Percentiles rank a stretch among this genome's conserved stretches.
phyloP scores from a whole-genome alignment of 805 yeast genomes.

The Candida sonorensis region DNA sequence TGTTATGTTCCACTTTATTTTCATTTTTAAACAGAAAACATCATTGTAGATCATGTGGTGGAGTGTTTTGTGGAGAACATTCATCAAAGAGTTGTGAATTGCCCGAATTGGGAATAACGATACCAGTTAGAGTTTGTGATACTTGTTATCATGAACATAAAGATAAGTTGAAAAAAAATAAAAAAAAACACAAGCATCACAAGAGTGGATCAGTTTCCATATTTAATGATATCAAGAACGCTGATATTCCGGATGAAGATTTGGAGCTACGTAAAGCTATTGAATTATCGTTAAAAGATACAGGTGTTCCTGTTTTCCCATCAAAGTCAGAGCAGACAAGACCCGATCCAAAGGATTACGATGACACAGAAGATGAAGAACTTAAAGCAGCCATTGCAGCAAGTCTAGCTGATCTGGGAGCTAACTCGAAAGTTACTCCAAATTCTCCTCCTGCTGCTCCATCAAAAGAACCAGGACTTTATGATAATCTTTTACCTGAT shows the following conservation, averaged over 20 bases:
- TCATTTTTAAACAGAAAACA: constrained; percentile 84
- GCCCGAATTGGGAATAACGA: constrained; percentile 78
- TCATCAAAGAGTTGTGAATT: constrained; percentile 67
- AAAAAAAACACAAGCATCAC: constrained; percentile 17
- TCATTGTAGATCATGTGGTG: constrained; percentile 97
- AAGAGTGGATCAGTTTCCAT: too few species aligned
- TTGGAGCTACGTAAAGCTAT: constrained; percentile 76
- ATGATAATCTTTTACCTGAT: constrained; percentile 20
- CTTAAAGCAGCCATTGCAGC: constrained; percentile 94
- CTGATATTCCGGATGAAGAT: too few species aligned
- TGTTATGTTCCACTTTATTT: constrained; percentile 82
- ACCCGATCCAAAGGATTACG: constrained; percentile 24
- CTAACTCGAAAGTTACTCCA: too few species aligned
- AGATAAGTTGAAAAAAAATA: constrained; percentile 21
- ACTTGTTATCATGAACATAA: constrained; percentile 68
- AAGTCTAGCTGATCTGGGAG: constrained; percentile 69
- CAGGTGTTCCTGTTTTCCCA: constrained; percentile 11
- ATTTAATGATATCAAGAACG: too few species aligned
- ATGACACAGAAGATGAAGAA: constrained; percentile 79
- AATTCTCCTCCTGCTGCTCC: too few species aligned
- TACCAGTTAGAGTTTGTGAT: constrained; percentile 91
- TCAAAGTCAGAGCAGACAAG: neutral
- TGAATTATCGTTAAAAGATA: constrained; percentile 66
- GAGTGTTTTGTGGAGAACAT: constrained; percentile 82
- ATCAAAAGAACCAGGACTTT: constrained; percentile 19